Evolutionary conservation across 768 basidiomycete genomes (phyloP), one percentile per base, ranked within the genome.

Genomic region (Boletus rufocinnamomeus): DNA sequence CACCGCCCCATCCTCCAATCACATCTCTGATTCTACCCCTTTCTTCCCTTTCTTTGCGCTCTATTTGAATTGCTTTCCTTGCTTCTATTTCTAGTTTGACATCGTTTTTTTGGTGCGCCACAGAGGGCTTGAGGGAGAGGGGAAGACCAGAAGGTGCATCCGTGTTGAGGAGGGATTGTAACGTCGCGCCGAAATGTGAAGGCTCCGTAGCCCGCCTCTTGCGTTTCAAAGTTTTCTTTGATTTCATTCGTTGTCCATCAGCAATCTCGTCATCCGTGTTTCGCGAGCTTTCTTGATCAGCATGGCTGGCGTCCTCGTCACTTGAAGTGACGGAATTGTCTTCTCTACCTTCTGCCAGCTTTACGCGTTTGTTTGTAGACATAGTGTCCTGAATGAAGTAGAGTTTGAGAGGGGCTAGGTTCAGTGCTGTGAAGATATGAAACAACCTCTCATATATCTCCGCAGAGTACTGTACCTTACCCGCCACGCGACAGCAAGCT

Each of bases 1-100:
- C 89, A 14, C 82, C 88, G 32, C 90, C 95, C 95, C 94, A 97
- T 43, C 93, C 93, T 57, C 87, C 91, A 69, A 90, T 92, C 17
- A 85, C 84, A 70, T 89, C 87, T 41, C 76, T 81, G 62, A 89
- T 80, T 56, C 84, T 76, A 14, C 84, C 83, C 61, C 78, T 84
- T 62, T 90, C 89, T 62, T 90, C 88, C 62, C 80, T 88, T 60
- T 86, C 88, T 69, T 85, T 89, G 72, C 79, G 84, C 66, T 90
- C 91, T 27, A 83, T 75, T 52, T 84, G 85, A 32, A 93, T 80
- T 17, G 84, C 80, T 63, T 86, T 90, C 69, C 83, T 87, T 2
- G 90, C 91, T 67, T 82, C 82, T 57, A 74, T 72, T 69, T 94
- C 89, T 43, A 89, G 73, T 69, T 87, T 93, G 70, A 89, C 85